phyloP scores from a whole-genome alignment of 768 basidiomycete genomes.

The Suillus brevipes region DNA sequence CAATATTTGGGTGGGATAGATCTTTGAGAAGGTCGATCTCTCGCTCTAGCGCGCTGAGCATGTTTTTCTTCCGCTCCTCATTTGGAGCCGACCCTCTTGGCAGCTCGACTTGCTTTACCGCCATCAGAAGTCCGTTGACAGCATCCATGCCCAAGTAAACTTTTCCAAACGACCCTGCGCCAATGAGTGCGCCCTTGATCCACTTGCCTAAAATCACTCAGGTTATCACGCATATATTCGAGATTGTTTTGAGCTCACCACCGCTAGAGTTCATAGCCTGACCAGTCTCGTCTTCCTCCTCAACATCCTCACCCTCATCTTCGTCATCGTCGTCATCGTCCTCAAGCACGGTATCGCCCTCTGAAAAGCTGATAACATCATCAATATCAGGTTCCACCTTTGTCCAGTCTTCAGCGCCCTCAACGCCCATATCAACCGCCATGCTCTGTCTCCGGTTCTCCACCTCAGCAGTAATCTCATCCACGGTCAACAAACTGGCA shows the following conservation, averaged over 20 bases:
- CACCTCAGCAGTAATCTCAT: slow-evolving; percentile 96
- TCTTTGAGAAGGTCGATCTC: slow-evolving; percentile 95
- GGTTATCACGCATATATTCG: slow-evolving; percentile 9
- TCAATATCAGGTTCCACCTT: slow-evolving; percentile 58
- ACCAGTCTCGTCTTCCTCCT: slow-evolving; percentile 51
- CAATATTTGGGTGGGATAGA: slow-evolving; percentile 92
- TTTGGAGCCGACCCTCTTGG: slow-evolving; percentile 81
- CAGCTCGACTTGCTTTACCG: slow-evolving; percentile 95
- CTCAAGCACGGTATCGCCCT: slow-evolving; percentile 47
- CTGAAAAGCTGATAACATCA: slow-evolving; percentile 47
- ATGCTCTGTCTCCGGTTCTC: slow-evolving; percentile 63
- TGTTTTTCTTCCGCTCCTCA: slow-evolving; percentile 90
- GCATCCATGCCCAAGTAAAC: slow-evolving; percentile 97
- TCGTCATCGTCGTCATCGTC: slow-evolving; percentile 48
- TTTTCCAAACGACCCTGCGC: slow-evolving; percentile 92
- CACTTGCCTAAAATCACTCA: slow-evolving; percentile 66
- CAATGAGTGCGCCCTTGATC: slow-evolving; percentile 96
- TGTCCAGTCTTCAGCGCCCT: slow-evolving; percentile 70
- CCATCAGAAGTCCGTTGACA: slow-evolving; percentile 87
- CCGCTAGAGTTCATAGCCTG: slow-evolving; percentile 57
- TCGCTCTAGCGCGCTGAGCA: slow-evolving; percentile 88
- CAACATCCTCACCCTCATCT: slow-evolving; percentile 41
- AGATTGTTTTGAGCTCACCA: slow-evolving; percentile 34
- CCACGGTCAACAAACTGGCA: slow-evolving; percentile 90
- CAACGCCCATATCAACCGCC: slow-evolving; percentile 44